Evolutionary conservation across 2,329 filamentous ascomycete genomes (phyloP), one percentile per base, ranked within the genome.

Genomic region (Raffaelea arxii): DNA sequence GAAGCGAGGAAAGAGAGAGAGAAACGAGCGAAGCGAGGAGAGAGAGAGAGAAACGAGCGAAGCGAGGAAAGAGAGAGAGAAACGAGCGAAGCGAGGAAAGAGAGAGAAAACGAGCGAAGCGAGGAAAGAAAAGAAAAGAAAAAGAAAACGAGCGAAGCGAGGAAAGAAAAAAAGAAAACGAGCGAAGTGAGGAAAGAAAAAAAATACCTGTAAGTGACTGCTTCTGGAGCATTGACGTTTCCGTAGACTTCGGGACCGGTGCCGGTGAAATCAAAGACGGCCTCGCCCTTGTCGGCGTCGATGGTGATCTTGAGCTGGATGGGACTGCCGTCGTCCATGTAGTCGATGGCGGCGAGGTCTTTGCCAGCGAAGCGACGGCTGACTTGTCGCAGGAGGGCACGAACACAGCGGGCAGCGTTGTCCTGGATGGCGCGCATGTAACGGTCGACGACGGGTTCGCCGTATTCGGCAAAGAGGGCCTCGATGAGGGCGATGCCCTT

Each of bases 321-420:
- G 0, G 86, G 84, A 10, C 77, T 85, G 23, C 87, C 87, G 55
- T 94, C 87, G 55, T 94, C 88, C 85, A 94, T 92, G 66, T 82
- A 87, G 58, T 94, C 87, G 2, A 82, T 70, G 0, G 88, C 84
- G 7, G 77, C 74, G 0, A 94, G 73, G n/a, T 85, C 78, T 48
- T 78, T 73, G 3, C 82, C 82, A 53, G 79, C 73, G 54, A 88
- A 86, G 22, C 50, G 48, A 19, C n/a, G 39, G 56, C 79, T 74
- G n/a, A 91, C 80, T 3, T 77, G 70, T 57, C 84, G 88, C 24
- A 94, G 70, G 5, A 94, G 71, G 43, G 76, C 77, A 18, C 85
- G 77, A 0, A 94, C 88, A 25, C 82, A 83, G 1, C 78, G 70
- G 55, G 89, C 86, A 0, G 87, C 87, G 40, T 90, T 92, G 49